Evolutionary conservation across 2,329 filamentous ascomycete genomes (phyloP).

Genomic region (Diplodia mutila): DNA sequence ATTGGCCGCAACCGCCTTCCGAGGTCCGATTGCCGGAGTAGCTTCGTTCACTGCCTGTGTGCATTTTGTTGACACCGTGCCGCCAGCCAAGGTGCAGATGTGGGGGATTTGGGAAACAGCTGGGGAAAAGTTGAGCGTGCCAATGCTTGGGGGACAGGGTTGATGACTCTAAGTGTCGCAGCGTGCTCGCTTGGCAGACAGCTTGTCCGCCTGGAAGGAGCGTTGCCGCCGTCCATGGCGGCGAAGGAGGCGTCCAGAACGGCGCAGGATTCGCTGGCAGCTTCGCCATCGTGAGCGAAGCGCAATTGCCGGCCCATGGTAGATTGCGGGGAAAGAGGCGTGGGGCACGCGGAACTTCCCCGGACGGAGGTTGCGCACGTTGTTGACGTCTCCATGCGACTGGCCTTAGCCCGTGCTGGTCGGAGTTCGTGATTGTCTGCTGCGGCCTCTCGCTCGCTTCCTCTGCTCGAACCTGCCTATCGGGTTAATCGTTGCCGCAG

Average conservation of each 20-base stretch:
- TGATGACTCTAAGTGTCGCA: constrained; percentile 13
- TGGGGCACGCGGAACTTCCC: constrained; percentile 6
- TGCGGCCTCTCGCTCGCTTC: neutral
- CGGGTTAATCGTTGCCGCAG: neutral
- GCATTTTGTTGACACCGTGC: neutral
- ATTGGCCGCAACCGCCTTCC: neutral
- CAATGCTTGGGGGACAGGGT: constrained; percentile 12
- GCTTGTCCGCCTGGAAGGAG: neutral
- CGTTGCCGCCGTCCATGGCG: neutral
- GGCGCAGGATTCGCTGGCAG: neutral
- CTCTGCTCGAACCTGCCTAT: neutral
- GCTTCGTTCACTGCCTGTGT: neutral
- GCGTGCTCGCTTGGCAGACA: neutral
- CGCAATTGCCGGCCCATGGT: neutral
- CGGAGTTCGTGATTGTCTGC: neutral
- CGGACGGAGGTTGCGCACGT: neutral
- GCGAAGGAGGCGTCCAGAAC: neutral
- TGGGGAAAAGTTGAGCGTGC: neutral
- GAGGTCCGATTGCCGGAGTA: neutral
- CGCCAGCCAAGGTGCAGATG: constrained; percentile 3
- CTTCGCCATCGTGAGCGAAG: neutral
- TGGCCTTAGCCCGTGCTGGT: neutral
- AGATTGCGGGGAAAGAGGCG: constrained; percentile 9
- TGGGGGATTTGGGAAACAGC: constrained; percentile 1
- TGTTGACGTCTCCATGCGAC: neutral